A percentile compares a stretch with the other conserved stretches of the same genome.
These are phyloP conservation scores for Cyclotella sp. DNA, from an alignment of 108 stramenopile species.

Conservation along the genomic window DNA sequence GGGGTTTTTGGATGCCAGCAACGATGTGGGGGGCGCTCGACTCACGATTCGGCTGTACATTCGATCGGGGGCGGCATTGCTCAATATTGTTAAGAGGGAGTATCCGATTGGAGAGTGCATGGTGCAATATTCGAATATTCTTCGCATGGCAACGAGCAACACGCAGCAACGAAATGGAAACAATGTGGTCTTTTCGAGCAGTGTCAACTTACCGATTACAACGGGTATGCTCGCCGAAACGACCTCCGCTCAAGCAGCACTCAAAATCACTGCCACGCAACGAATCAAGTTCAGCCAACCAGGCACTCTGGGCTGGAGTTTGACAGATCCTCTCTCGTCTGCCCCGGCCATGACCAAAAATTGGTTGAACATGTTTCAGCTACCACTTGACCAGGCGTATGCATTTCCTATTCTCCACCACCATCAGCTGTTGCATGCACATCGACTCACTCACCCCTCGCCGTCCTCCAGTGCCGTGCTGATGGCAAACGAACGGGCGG, in stretches of 20 bases:
- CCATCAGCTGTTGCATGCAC: constrained; percentile 29
- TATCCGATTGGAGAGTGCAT: constrained; percentile 47
- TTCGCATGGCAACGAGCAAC: constrained; percentile 5
- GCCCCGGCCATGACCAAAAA: constrained; percentile 30
- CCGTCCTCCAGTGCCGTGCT: constrained; percentile 20
- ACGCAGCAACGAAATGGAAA: not conserved
- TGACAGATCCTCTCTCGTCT: constrained; percentile 66
- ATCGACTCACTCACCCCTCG: not conserved
- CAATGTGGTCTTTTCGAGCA: constrained; percentile 2
- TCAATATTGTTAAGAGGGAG: constrained; percentile 49
- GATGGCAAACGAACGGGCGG: constrained; percentile 76
- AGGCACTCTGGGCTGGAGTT: constrained; percentile 69
- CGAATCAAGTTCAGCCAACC: constrained; percentile 62
- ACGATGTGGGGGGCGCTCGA: constrained; percentile 24
- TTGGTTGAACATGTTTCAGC: constrained; percentile 58
- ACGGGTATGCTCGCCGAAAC: constrained; percentile 42
- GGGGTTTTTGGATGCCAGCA: constrained; percentile 30
- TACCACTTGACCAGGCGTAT: constrained; percentile 82
- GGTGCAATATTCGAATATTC: constrained; percentile 30
- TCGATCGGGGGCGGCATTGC: constrained; percentile 43
- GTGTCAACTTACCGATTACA: constrained; percentile 31
- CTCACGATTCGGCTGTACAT: constrained; percentile 43
- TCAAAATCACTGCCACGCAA: constrained; percentile 24
- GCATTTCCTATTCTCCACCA: constrained; percentile 33
- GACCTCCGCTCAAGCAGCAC: constrained; percentile 13